Evolutionary conservation across 768 basidiomycete genomes (phyloP).

Genomic region (Chlorophyllum brunneum): DNA sequence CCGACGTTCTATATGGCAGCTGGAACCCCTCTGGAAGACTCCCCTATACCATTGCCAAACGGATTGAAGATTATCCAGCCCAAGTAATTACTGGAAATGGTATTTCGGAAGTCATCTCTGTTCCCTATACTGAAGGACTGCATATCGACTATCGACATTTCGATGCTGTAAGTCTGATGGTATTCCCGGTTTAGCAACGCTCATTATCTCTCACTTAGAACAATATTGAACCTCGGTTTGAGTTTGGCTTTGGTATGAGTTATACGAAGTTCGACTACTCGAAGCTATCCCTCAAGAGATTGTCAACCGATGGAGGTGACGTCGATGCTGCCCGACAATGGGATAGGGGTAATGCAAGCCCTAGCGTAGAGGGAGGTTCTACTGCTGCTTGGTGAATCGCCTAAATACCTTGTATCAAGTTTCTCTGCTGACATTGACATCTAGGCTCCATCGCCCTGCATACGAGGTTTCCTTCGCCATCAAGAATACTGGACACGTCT

Average conservation of each 20-base stretch:
- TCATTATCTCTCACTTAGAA: constrained; percentile 30
- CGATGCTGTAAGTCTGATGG: constrained; percentile 48
- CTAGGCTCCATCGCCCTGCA: constrained; percentile 65
- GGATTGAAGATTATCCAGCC: constrained; percentile 52
- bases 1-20: constrained; percentile 66
- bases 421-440: neutral
- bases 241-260: constrained; percentile 87
- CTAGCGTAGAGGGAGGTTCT: constrained; percentile 53
- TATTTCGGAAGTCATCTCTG: constrained; percentile 36
- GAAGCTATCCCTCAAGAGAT: constrained; percentile 43
- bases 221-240: constrained; percentile 75
- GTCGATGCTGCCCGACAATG: constrained; percentile 42
- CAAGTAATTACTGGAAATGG: constrained; percentile 36
- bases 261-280: constrained; percentile 82
- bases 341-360: constrained; percentile 55
- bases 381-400: constrained; percentile 51
- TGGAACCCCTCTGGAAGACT: constrained; percentile 67
- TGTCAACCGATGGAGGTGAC: constrained; percentile 33
- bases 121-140: constrained; percentile 41
- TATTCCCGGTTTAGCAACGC: constrained; percentile 5
- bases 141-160: constrained; percentile 73
- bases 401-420: neutral
- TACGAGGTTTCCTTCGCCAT: constrained; percentile 62
- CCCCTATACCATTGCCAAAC: constrained; percentile 74
- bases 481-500: constrained; percentile 55